phyloP scores from a whole-genome alignment of 768 basidiomycete genomes.

The Naganishia onofrii region DNA sequence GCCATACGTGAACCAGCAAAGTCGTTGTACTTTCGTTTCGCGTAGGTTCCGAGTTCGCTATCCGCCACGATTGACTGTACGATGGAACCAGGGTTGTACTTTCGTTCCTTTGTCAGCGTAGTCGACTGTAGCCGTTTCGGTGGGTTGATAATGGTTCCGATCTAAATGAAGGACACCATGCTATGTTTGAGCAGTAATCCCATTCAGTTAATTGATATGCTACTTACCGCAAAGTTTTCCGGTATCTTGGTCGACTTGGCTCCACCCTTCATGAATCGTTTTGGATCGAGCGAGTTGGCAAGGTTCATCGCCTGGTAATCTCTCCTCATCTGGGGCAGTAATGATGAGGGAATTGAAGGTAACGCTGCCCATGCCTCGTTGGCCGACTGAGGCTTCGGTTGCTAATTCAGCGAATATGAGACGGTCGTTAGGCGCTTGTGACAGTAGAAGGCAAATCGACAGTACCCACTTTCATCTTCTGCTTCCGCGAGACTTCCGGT shows the following conservation, averaged over 20 bases:
- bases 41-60: conserved; percentile 40
- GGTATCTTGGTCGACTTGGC: conserved; percentile 38
- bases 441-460: too few relatives aligned
- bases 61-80: conserved; percentile 43
- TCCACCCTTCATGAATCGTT: conserved; percentile 51
- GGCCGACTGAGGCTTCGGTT: conserved; percentile 19
- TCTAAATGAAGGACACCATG: conserved; percentile 31
- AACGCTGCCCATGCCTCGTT: conserved; percentile 44
- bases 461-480: neutral
- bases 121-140: conserved; percentile 45
- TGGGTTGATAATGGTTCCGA: conserved; percentile 47
- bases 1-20: conserved; percentile 47
- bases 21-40: conserved; percentile 51
- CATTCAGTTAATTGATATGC: conserved; percentile 36
- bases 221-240: conserved; percentile 48
- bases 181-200: neutral
- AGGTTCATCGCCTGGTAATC: conserved; percentile 50
- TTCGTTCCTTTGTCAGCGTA: conserved; percentile 39
- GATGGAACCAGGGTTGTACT: conserved; percentile 46
- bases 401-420: neutral
- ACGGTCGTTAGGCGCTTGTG: neutral
- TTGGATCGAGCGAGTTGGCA: conserved; percentile 49
- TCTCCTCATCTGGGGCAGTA: conserved; percentile 49
- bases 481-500: conserved; percentile 9
- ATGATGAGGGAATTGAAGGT: conserved; percentile 40